Conservation (phyloP, 2,329 filamentous ascomycete species). For the Whalleya microplaca region DNA sequence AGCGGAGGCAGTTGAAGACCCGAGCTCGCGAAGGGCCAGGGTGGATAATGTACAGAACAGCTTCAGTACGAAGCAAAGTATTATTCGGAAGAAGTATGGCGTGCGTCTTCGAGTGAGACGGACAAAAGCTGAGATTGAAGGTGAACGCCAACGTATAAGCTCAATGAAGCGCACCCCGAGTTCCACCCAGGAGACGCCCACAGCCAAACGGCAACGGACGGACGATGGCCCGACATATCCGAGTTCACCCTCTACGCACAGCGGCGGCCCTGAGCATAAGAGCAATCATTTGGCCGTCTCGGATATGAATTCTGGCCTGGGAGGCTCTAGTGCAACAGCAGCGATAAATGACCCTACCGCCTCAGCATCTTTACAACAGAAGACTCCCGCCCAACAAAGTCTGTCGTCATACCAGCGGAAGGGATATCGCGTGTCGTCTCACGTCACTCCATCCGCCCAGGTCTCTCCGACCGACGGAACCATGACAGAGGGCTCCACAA, state of each 20-base stretch:
- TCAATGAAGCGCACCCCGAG: slow-evolving; percentile 32
- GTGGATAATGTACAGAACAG: slow-evolving; percentile 53
- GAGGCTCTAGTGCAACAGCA: slow-evolving; percentile 33
- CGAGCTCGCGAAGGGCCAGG: slow-evolving; percentile 34
- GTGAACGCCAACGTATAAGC: slow-evolving; percentile 46
- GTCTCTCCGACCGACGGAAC: slow-evolving; percentile 13
- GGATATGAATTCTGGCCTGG: slow-evolving; percentile 33
- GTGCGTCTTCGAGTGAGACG: slow-evolving; percentile 56
- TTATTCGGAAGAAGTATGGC: slow-evolving; percentile 62
- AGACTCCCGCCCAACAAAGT: slow-evolving; percentile 22
- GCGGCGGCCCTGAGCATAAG: slow-evolving; percentile 3
- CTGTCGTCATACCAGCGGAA: slow-evolving; percentile 35
- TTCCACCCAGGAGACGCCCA: slow-evolving; percentile 22
- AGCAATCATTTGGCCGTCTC: slow-evolving; percentile 31
- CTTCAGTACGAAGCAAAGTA: slow-evolving; percentile 59
- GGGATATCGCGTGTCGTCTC: slow-evolving; percentile 37
- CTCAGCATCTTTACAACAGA: slow-evolving; percentile 7
- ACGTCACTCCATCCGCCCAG: slow-evolving; percentile 19
- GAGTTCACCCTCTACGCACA: slow-evolving; percentile 4
- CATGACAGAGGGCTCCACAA: slow-evolving; percentile 3
- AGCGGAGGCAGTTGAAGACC: slow-evolving; percentile 43
- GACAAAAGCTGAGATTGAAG: slow-evolving; percentile 49
- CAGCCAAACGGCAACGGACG: slow-evolving; percentile 33
- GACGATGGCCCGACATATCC: slow-evolving; percentile 17
- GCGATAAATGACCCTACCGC: slow-evolving; percentile 30